Conservation (phyloP, 345 rosid genomes). For the Camelina neglecta region DNA sequence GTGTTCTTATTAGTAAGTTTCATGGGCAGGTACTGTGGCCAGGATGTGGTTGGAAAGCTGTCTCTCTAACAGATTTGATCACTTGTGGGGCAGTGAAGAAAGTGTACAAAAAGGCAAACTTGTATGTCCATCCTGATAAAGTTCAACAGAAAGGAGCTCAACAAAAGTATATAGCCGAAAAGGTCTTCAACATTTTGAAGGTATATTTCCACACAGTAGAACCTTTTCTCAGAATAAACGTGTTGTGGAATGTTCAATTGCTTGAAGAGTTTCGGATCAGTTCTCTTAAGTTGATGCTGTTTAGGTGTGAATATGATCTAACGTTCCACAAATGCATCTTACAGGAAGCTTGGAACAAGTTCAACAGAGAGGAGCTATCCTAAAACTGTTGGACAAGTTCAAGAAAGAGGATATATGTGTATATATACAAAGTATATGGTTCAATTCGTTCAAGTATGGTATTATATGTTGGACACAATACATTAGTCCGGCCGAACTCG, state of each 20-base stretch:
- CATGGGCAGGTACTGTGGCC: conserved; percentile 73
- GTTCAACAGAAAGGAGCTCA: conserved; percentile 89
- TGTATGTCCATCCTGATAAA: conserved; percentile 82
- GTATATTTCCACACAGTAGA: conserved; percentile 7
- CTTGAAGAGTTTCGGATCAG: background rate
- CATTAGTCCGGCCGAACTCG: too few relatives aligned
- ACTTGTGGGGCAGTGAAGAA: conserved; percentile 73
- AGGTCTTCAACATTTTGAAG: conserved; percentile 57
- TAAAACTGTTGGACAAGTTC: too few relatives aligned
- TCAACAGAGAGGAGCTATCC: conserved; percentile 25
- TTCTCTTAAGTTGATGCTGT: background rate
- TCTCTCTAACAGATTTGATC: conserved; percentile 71
- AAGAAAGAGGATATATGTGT: too few relatives aligned
- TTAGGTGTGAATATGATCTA: background rate
- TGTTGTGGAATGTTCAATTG: background rate
- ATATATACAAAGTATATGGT: too few relatives aligned
- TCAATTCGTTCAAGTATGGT: too few relatives aligned
- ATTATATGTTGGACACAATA: too few relatives aligned
- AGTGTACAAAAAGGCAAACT: conserved; percentile 69
- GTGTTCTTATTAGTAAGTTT: conserved; percentile 7
- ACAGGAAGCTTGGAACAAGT: conserved; percentile 42
- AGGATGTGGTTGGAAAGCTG: conserved; percentile 77
- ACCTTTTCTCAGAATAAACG: background rate
- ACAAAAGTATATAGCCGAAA: conserved; percentile 79
- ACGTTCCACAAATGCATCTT: background rate